phyloP scores from a whole-genome alignment of 805 yeast species.

The Yarrowia deformans region DNA sequence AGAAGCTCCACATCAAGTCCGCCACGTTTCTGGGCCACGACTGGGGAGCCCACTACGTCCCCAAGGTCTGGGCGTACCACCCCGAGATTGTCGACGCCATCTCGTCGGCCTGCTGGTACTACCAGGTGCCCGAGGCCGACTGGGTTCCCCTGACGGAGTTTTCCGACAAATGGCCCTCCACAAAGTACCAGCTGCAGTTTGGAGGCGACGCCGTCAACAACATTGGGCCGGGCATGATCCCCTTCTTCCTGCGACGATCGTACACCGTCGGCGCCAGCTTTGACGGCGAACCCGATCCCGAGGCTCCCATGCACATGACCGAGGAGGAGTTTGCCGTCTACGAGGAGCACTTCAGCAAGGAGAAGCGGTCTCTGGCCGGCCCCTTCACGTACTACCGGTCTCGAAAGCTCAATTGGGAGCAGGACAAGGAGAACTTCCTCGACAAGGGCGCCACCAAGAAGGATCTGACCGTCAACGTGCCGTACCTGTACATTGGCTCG shows the following conservation, averaged over 20 bases:
- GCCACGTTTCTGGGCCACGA: slow-evolving; percentile 40
- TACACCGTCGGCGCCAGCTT: slow-evolving; percentile 36
- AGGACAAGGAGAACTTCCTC: slow-evolving; percentile 38
- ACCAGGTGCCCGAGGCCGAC: slow-evolving; percentile 37
- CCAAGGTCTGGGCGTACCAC: slow-evolving; percentile 39
- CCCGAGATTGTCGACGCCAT: slow-evolving; percentile 39
- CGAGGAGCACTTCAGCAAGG: slow-evolving; percentile 36
- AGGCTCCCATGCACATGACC: slow-evolving; percentile 36
- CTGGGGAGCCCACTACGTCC: slow-evolving; percentile 40
- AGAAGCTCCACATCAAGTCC: slow-evolving; percentile 17
- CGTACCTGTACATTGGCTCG: slow-evolving; percentile 37
- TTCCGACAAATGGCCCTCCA: slow-evolving; percentile 39
- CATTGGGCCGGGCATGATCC: slow-evolving; percentile 31
- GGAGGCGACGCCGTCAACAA: slow-evolving; percentile 39
- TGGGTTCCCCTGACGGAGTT: slow-evolving; percentile 36
- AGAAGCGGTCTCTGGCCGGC: slow-evolving; percentile 35
- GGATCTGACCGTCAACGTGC: slow-evolving; percentile 35
- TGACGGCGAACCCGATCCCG: slow-evolving; percentile 37
- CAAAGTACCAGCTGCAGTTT: slow-evolving; percentile 38
- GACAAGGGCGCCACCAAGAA: slow-evolving; percentile 38
- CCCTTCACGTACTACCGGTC: slow-evolving; percentile 38
- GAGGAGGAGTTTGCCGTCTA: slow-evolving; percentile 39
- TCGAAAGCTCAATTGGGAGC: slow-evolving; percentile 39
- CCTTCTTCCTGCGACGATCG: slow-evolving; percentile 35
- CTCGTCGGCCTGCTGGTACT: slow-evolving; percentile 39